Percentiles rank a stretch among this genome's conserved stretches.
Evolutionary conservation across 495 filamentous ascomycete genomes (phyloP).

Genomic region (Penicillium soppii): DNA sequence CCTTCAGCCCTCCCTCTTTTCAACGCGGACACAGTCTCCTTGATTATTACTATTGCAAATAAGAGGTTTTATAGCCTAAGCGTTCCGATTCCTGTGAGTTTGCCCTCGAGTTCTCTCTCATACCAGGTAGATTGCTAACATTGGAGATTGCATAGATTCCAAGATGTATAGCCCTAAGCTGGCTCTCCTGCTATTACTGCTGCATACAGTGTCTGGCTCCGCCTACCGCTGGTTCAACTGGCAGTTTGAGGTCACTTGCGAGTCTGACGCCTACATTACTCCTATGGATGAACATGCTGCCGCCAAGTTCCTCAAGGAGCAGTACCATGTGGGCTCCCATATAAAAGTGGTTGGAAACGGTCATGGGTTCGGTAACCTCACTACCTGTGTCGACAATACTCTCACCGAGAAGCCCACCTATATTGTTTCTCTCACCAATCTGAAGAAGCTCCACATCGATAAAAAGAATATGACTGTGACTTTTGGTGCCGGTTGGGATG

Average conservation of each 20-base stretch:
- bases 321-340: conserved; percentile 10
- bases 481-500: conserved; percentile 18
- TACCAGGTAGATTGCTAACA: too few species aligned
- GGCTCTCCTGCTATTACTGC: conserved; percentile 5
- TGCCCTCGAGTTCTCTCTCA: too few species aligned
- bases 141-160: too few species aligned
- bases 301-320: conserved; percentile 12
- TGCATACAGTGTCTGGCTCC: conserved; percentile 4
- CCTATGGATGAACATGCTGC: conserved; percentile 8
- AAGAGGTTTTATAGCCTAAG: too few species aligned
- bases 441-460: conserved; percentile 14
- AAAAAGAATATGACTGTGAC: conserved; percentile 12
- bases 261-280: conserved; percentile 12
- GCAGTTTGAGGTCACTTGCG: conserved; percentile 21
- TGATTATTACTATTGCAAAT: too few species aligned
- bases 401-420: conserved; percentile 11
- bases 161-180: too few species aligned
- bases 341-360: conserved; percentile 23
- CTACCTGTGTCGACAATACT: conserved; percentile 8
- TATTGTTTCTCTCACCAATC: conserved; percentile 16
- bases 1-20: too few species aligned
- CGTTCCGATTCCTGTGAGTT: too few species aligned
- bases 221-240: conserved; percentile 25
- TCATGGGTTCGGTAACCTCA: conserved; percentile 15
- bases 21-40: too few species aligned